These are phyloP conservation scores for Andalucia godoyi DNA, from an alignment of 78 protist species.

Conservation along the genomic window DNA sequence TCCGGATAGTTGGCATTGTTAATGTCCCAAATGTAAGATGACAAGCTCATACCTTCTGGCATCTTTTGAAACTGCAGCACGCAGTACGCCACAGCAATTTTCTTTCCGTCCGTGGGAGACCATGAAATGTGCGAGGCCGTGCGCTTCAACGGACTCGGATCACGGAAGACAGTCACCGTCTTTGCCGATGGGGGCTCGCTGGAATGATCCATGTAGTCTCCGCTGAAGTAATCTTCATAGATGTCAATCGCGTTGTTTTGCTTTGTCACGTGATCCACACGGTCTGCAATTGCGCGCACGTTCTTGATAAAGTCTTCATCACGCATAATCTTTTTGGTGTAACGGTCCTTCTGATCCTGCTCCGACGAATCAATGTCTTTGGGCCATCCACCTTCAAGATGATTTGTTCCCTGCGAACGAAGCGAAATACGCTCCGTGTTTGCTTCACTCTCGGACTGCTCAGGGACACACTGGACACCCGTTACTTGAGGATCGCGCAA, in stretches of 20 bases:
- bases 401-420: slow-evolving; percentile 15
- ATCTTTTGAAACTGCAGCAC: slow-evolving; percentile 38
- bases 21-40: slow-evolving; percentile 68
- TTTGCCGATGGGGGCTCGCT: slow-evolving; percentile 51
- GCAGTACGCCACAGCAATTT: slow-evolving; percentile 60
- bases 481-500: background rate
- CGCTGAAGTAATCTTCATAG: slow-evolving; percentile 42
- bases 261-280: slow-evolving; percentile 10
- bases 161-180: slow-evolving; percentile 49
- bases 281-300: slow-evolving; percentile 1
- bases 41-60: slow-evolving; percentile 10
- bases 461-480: slow-evolving; percentile 10
- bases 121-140: slow-evolving; percentile 42
- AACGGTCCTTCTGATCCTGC: slow-evolving; percentile 15
- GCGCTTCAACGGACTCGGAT: slow-evolving; percentile 33
- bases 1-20: slow-evolving; percentile 60
- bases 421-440: slow-evolving; percentile 33
- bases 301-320: slow-evolving; percentile 21
- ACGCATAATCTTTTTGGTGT: slow-evolving; percentile 30
- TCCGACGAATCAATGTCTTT: slow-evolving; percentile 31
- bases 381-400: slow-evolving; percentile 77
- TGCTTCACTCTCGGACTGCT: background rate
- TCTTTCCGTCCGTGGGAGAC: slow-evolving; percentile 41
- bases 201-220: slow-evolving; percentile 6
- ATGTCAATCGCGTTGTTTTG: slow-evolving; percentile 63